phyloP scores from a whole-genome alignment of 768 basidiomycete species.

The Lyophyllum shimeji region DNA sequence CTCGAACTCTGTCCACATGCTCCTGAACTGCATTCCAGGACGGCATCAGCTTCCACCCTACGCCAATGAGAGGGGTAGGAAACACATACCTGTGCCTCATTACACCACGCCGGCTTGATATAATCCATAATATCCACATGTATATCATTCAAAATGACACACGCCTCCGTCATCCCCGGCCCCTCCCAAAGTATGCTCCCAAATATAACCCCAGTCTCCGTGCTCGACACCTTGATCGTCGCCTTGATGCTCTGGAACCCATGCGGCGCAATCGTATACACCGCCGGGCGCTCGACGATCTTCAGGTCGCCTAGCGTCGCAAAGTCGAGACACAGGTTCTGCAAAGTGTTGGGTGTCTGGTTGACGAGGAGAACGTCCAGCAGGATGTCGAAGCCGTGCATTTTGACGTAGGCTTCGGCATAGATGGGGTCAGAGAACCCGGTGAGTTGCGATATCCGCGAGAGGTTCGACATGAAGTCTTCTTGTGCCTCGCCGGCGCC shows the following conservation, averaged over 20 bases:
- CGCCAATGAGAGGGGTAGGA: too few species aligned
- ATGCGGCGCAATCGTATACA: conserved; percentile 92
- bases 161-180: conserved; percentile 81
- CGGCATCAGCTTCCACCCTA: too few species aligned
- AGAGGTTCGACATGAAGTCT: conserved; percentile 93
- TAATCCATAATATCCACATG: conserved; percentile 99
- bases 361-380: conserved; percentile 97
- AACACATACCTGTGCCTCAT: conserved; percentile 82
- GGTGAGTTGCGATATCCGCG: conserved; percentile 86
- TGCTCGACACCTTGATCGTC: conserved; percentile 97
- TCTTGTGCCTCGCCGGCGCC: conserved; percentile 81
- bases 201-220: conserved; percentile 98
- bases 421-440: conserved; percentile 99
- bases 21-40: conserved; percentile 85
- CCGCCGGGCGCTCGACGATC: conserved; percentile 92
- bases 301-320: conserved; percentile 97
- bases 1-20: conserved; percentile 99
- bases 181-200: conserved; percentile 98
- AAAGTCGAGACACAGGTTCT: conserved; percentile 96
- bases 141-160: conserved; percentile 94
- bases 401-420: conserved; percentile 96
- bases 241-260: conserved; percentile 99
- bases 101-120: conserved; percentile 95
- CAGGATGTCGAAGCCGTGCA: conserved; percentile 96
- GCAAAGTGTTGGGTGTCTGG: conserved; percentile 90